Conservation (phyloP, 192 early-diverging fungal genomes). For the Coemansia sp. region DNA sequence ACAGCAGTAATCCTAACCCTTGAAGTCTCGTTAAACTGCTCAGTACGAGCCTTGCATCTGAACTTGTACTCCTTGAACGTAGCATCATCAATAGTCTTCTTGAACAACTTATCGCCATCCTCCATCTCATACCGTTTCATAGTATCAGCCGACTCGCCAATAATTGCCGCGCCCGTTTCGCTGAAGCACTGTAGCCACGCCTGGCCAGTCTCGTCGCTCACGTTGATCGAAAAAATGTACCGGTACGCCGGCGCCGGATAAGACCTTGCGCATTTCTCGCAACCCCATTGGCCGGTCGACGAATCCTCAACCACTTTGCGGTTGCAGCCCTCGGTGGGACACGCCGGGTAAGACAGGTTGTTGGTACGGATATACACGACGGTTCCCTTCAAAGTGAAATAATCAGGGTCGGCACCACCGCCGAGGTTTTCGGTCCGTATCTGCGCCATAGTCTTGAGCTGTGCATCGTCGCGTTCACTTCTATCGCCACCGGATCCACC, state of each 20-base stretch:
- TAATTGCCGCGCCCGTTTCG: slow-evolving; percentile 68
- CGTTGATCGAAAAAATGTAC: slow-evolving; percentile 74
- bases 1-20: slow-evolving; percentile 59
- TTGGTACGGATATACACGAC: slow-evolving; percentile 73
- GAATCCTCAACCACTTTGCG: slow-evolving; percentile 83
- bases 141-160: slow-evolving; percentile 73
- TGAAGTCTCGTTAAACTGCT: slow-evolving; percentile 72
- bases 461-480: slow-evolving; percentile 30
- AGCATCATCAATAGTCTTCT: slow-evolving; percentile 54
- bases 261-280: slow-evolving; percentile 83
- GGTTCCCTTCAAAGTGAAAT: slow-evolving; percentile 70
- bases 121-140: slow-evolving; percentile 60
- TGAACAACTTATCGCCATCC: slow-evolving; percentile 55
- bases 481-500: slow-evolving; percentile 19
- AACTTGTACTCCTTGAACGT: slow-evolving; percentile 74
- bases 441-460: slow-evolving; percentile 66
- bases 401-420: slow-evolving; percentile 69
- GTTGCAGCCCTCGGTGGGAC: slow-evolving; percentile 74
- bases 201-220: slow-evolving; percentile 79
- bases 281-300: slow-evolving; percentile 71
- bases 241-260: slow-evolving; percentile 76
- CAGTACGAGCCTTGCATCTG: slow-evolving; percentile 76
- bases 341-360: slow-evolving; percentile 80
- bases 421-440: slow-evolving; percentile 74
- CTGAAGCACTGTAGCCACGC: slow-evolving; percentile 86